Base-by-base conservation (phyloP, 768 basidiomycete genomes). In the Leccinum olivaceopallidum region DNA sequence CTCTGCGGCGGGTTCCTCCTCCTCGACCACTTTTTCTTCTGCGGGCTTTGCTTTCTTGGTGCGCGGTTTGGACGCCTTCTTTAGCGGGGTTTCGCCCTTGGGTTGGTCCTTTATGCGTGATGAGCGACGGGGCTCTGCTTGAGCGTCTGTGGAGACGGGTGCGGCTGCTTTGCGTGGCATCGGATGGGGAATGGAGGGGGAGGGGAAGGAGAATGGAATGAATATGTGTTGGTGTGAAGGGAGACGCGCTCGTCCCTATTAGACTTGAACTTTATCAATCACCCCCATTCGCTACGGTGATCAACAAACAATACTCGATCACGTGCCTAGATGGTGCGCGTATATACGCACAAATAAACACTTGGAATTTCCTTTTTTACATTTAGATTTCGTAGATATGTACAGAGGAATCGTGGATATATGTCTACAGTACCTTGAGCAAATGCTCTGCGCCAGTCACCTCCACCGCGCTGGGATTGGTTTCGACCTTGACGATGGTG, bases 131-230 rank as follows among this genome's bases (percentile, higher is more conserved):
- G 88, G 88, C 48, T 80, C 79, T 49, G 76, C 75, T 18, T 37
- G 49, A 1, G 61, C 32, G 26, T 78, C 75, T 55, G 77, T 71
- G 24, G 75, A 79, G 2, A 72, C 61, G 51, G 82, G 65, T 53
- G 80, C 75, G 28, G 83, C 83, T 53, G 87, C 81, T 83, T 89
- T 90, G 68, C 88, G 85, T 64, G 89, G 87, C 89, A 90, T 90
- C 57, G 53, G 42, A 53, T 42, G 44, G 58, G 18, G 18, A 8
- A 4, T 8, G 16, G 39, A 9, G 36, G 36, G 14, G 36, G 36
- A 52, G 8, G 13, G 62, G 54, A 53, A 50, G 60, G 63, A 63
- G 42, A 56, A 57, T 57, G 44, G 20, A 20, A 20, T 47, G 44
- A 5, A 47, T 47, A 34, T 53, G 32, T 30, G 10, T 18, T 18